Conservation (phyloP, 768 basidiomycete genomes). For the Austroboletus eburneus region DNA sequence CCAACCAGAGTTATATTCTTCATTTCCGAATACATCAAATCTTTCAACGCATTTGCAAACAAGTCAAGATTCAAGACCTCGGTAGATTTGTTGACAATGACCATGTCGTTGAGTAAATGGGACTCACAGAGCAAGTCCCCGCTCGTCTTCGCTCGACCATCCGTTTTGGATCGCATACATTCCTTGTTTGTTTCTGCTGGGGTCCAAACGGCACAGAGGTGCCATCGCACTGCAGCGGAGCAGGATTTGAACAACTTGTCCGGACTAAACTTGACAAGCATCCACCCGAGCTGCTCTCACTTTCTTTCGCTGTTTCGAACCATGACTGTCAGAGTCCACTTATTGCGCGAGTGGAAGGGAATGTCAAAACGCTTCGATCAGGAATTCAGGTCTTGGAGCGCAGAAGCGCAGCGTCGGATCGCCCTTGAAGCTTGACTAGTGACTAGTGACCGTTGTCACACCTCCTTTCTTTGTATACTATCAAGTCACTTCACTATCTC, state of each 20-base stretch:
- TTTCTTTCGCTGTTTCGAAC: slow-evolving; percentile 7
- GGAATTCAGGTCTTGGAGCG: slow-evolving; percentile 34
- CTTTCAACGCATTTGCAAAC: slow-evolving; percentile 27
- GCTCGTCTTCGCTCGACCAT: slow-evolving; percentile 48
- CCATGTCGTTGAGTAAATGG: background rate
- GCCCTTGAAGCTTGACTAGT: too few relatives aligned
- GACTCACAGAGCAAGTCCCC: slow-evolving; percentile 45
- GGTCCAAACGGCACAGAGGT: slow-evolving; percentile 29
- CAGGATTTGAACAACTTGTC: slow-evolving; percentile 48
- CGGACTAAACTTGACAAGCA: slow-evolving; percentile 57
- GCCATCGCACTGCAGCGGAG: slow-evolving; percentile 29
- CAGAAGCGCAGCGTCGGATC: slow-evolving; percentile 51
- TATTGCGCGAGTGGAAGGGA: slow-evolving; percentile 49
- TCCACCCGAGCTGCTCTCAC: slow-evolving; percentile 22
- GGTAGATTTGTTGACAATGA: slow-evolving; percentile 16
- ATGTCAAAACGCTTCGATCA: slow-evolving; percentile 32
- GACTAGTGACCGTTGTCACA: too few relatives aligned
- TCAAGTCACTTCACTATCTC: too few relatives aligned
- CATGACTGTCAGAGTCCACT: slow-evolving; percentile 50
- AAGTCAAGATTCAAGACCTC: slow-evolving; percentile 17
- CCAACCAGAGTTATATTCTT: slow-evolving; percentile 44
- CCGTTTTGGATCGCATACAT: slow-evolving; percentile 32
- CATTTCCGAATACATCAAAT: slow-evolving; percentile 38
- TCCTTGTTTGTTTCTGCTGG: slow-evolving; percentile 13
- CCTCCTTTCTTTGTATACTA: too few relatives aligned